A percentile compares a stretch with the other conserved stretches of the same genome.
These are phyloP conservation scores for Aspergillus udagawae DNA, from an alignment of 2,329 filamentous ascomycete genomes.

Conservation along the genomic window DNA sequence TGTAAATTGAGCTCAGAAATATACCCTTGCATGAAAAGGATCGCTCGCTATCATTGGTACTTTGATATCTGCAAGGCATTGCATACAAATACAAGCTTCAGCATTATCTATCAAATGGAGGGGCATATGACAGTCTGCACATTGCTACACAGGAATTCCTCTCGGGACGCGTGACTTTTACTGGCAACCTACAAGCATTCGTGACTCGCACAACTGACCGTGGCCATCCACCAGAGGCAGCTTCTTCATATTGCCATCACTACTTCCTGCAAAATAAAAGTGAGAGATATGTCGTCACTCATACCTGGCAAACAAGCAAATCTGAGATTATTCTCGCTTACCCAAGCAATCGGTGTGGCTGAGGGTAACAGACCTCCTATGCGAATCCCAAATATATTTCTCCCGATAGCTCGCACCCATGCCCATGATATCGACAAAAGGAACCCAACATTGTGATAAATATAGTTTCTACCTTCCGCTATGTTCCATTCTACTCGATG, in stretches of 20 bases:
- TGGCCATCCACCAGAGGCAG: not conserved
- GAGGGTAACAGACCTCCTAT: not conserved
- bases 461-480: not conserved
- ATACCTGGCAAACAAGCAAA: not conserved
- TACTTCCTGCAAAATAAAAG: not conserved
- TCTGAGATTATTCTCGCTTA: not conserved
- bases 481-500: not conserved
- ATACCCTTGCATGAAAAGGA: not conserved
- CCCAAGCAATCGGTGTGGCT: not conserved
- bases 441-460: not conserved
- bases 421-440: not conserved
- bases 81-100: not conserved
- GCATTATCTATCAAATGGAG: not conserved
- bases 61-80: not conserved
- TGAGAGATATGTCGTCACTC: not conserved
- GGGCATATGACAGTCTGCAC: not conserved
- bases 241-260: not conserved
- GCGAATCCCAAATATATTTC: not conserved
- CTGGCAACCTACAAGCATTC: not conserved
- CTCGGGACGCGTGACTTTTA: slow-evolving; percentile 14
- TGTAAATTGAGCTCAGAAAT: not conserved
- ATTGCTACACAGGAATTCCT: slow-evolving; percentile 9
- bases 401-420: not conserved
- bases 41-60: not conserved
- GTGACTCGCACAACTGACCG: slow-evolving; percentile 17